phyloP scores from a whole-genome alignment of 129 eudicot species.

The Chrysanthemum seticuspe region DNA sequence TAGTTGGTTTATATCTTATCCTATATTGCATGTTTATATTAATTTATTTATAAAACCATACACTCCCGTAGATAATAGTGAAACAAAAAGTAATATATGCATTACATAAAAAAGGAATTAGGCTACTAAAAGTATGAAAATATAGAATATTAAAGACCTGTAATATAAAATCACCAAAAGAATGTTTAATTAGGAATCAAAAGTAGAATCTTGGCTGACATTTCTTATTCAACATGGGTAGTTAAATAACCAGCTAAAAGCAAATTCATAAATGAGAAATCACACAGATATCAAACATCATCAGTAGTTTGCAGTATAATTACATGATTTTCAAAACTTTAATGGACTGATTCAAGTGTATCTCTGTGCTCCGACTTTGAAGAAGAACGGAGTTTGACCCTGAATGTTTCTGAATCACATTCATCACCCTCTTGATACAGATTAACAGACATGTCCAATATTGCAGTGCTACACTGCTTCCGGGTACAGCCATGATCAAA shows the following conservation, averaged over 20 bases:
- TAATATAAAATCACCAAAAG: constrained; percentile 28
- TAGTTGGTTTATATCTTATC: too few species aligned
- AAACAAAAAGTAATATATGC: too few species aligned
- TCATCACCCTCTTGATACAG: constrained; percentile 62
- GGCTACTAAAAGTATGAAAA: too few species aligned
- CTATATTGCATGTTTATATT: too few species aligned
- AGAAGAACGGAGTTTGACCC: constrained; percentile 85
- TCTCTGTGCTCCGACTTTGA: constrained; percentile 41
- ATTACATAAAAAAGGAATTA: too few species aligned
- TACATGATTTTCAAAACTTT: constrained; percentile 64
- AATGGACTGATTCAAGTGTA: constrained; percentile 27
- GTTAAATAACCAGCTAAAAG: background rate
- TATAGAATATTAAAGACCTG: too few species aligned
- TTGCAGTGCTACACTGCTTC: constrained; percentile 18
- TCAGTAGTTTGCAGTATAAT: background rate
- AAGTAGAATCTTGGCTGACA: constrained; percentile 8
- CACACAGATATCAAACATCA: background rate
- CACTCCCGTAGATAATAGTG: too few species aligned
- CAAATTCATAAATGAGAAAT: constrained; percentile 5
- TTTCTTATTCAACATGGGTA: background rate
- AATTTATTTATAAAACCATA: too few species aligned
- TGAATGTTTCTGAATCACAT: constrained; percentile 78
- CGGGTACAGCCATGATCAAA: constrained; percentile 19
- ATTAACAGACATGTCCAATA: constrained; percentile 32
- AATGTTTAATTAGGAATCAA: constrained; percentile 7